These are phyloP conservation scores for Yarrowia phangngaensis DNA, from an alignment of 805 yeast species.

Conservation along the genomic window DNA sequence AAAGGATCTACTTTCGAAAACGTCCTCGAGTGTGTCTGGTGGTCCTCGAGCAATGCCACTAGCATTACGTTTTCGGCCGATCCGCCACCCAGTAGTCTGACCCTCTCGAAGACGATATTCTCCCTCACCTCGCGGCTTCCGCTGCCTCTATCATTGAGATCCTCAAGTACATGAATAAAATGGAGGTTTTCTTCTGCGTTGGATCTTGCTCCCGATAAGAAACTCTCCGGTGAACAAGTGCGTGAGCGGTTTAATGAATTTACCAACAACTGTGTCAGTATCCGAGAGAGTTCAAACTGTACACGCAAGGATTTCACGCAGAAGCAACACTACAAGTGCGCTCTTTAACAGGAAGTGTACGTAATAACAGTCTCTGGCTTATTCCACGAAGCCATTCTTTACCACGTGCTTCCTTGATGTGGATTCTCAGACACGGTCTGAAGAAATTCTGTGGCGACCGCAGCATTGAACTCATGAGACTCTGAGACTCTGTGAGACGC, in stretches of 20 bases:
- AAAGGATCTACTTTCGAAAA: constrained; percentile 35
- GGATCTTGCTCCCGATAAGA: too few species aligned
- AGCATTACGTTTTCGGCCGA: constrained; percentile 65
- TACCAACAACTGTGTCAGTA: constrained; percentile 64
- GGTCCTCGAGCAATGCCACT: constrained; percentile 51
- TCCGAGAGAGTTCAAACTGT: constrained; percentile 58
- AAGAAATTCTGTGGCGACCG: constrained; percentile 47
- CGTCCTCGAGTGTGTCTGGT: constrained; percentile 61
- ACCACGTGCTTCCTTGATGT: constrained; percentile 53
- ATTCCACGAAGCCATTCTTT: constrained; percentile 48
- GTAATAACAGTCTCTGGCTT: constrained; percentile 47
- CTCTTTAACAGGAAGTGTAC: constrained; percentile 46
- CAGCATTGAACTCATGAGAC: constrained; percentile 44
- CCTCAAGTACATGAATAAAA: too few species aligned
- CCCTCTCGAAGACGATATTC: too few species aligned
- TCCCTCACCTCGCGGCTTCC: too few species aligned
- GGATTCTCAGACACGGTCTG: constrained; percentile 44
- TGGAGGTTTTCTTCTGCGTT: too few species aligned
- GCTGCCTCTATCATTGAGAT: too few species aligned
- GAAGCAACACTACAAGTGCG: constrained; percentile 48
- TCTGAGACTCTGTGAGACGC: constrained; percentile 38
- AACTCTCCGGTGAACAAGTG: too few species aligned
- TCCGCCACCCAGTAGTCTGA: constrained; percentile 96
- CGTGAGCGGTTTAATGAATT: constrained; percentile 57
- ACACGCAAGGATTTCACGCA: constrained; percentile 61